phyloP scores from a whole-genome alignment of 768 basidiomycete genomes.

The Tylopilus cervinicoccineus region DNA sequence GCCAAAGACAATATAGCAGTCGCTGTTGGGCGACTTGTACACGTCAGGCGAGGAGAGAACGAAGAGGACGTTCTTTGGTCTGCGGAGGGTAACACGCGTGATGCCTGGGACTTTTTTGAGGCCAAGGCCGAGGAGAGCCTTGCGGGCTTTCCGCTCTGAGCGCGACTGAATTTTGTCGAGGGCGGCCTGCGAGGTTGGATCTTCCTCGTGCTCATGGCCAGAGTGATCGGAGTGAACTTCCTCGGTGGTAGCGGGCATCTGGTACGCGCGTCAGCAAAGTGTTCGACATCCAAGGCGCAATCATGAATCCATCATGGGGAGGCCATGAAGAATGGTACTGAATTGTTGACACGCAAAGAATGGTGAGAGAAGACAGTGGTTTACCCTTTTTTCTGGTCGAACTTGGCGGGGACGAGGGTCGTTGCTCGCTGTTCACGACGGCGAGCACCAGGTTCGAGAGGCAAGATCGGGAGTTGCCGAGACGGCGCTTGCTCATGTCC shows the following conservation, averaged over 20 bases:
- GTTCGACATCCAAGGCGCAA: constrained; percentile 26
- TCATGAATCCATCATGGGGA: constrained; percentile 28
- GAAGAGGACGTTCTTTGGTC: constrained; percentile 95
- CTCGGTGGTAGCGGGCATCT: constrained; percentile 79
- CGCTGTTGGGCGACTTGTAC: constrained; percentile 95
- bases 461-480: constrained; percentile 28
- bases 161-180: constrained; percentile 93
- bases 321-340: background rate
- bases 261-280: constrained; percentile 22
- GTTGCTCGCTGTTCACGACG: constrained; percentile 34
- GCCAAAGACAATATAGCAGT: constrained; percentile 98
- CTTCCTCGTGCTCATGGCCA: constrained; percentile 71
- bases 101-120: constrained; percentile 91
- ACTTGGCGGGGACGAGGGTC: constrained; percentile 12
- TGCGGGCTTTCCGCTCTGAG: constrained; percentile 92
- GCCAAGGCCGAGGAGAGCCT: constrained; percentile 87
- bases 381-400: constrained; percentile 23
- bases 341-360: background rate
- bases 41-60: constrained; percentile 94
- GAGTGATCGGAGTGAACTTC: constrained; percentile 81
- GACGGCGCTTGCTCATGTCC: constrained; percentile 1
- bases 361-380: background rate
- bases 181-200: constrained; percentile 78
- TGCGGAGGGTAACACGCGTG: constrained; percentile 89
- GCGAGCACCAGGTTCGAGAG: constrained; percentile 22